These are phyloP conservation scores for Pezizomycotina sp. DNA, from an alignment of 2,329 filamentous ascomycete genomes.

Conservation along the genomic window DNA sequence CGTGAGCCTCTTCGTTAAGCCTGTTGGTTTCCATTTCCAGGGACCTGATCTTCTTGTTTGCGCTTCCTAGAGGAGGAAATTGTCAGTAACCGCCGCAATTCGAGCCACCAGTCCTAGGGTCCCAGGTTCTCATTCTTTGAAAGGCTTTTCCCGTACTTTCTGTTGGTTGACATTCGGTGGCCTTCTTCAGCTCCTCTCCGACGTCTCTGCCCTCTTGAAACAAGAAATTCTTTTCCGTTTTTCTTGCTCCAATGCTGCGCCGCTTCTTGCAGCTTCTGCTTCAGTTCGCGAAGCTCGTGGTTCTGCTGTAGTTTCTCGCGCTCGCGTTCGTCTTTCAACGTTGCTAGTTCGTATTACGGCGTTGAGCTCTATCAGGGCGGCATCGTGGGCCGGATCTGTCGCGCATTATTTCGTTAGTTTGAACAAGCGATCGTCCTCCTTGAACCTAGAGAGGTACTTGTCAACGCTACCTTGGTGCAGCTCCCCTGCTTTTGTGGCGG, in stretches of 20 bases:
- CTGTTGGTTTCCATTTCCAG: conserved; percentile 4
- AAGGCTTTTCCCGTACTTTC: too few relatives aligned
- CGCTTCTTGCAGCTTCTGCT: conserved; percentile 69
- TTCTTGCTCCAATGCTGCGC: conserved; percentile 39
- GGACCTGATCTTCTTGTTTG: too few relatives aligned
- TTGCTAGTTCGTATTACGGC: conserved; percentile 75
- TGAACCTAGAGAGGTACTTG: too few relatives aligned
- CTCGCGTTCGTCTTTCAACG: conserved; percentile 73
- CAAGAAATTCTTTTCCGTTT: conserved; percentile 16
- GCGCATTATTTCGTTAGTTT: conserved; percentile 8
- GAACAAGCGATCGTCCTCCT: conserved; percentile 11
- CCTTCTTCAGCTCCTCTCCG: conserved; percentile 7
- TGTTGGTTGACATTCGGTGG: too few relatives aligned
- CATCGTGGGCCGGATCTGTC: conserved; percentile 10
- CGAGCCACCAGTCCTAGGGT: too few relatives aligned
- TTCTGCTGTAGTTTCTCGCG: conserved; percentile 62
- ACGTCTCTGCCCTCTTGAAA: conserved; percentile 15
- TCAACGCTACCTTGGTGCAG: too few relatives aligned
- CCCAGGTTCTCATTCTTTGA: too few relatives aligned
- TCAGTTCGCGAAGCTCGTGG: conserved; percentile 65
- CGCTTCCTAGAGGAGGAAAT: too few relatives aligned
- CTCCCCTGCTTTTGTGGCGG: too few relatives aligned
- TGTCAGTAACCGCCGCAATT: too few relatives aligned
- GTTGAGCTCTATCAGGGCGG: conserved; percentile 46
- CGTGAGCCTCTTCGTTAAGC: conserved; percentile 11